Percentiles rank a stretch among this genome's conserved stretches.
Conservation (phyloP, 495 filamentous ascomycete species). For the Coniosporium apollinis region DNA sequence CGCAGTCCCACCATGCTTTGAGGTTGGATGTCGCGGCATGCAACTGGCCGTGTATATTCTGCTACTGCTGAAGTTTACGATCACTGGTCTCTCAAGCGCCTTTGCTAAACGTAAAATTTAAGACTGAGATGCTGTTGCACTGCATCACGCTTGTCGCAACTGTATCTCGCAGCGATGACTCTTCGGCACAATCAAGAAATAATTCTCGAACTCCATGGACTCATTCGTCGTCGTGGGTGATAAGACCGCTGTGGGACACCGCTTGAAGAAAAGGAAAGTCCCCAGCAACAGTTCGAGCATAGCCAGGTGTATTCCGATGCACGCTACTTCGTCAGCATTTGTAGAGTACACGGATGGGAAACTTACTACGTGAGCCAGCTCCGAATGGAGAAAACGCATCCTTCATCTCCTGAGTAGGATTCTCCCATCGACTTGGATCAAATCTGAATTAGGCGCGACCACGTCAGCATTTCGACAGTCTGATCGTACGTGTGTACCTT, state of each 20-base stretch:
- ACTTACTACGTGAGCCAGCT: conserved; percentile 29
- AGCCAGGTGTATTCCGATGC: conserved; percentile 11
- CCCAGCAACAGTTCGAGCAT: conserved; percentile 7
- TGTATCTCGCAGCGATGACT: conserved; percentile 9
- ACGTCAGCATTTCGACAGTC: neutral
- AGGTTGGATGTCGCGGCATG: too few species aligned
- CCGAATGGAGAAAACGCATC: conserved; percentile 37
- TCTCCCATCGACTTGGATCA: conserved; percentile 27
- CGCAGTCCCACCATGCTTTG: too few species aligned
- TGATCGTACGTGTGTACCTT: too few species aligned
- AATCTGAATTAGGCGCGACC: conserved; percentile 17
- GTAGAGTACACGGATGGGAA: neutral
- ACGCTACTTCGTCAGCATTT: conserved; percentile 3
- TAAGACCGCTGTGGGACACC: conserved; percentile 3
- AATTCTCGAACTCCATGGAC: conserved; percentile 10
- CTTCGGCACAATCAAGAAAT: conserved; percentile 13
- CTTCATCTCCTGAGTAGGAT: conserved; percentile 33
- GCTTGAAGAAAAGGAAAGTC: conserved; percentile 5
- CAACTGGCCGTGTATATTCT: too few species aligned
- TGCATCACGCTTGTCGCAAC: neutral
- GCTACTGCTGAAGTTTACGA: too few species aligned
- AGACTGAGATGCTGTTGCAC: too few species aligned
- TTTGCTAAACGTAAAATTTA: too few species aligned
- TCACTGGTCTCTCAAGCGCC: too few species aligned
- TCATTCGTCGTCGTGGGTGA: conserved; percentile 6